phyloP scores from a whole-genome alignment of 2,329 filamentous ascomycete genomes.

The Ramularia collo-cygni region DNA sequence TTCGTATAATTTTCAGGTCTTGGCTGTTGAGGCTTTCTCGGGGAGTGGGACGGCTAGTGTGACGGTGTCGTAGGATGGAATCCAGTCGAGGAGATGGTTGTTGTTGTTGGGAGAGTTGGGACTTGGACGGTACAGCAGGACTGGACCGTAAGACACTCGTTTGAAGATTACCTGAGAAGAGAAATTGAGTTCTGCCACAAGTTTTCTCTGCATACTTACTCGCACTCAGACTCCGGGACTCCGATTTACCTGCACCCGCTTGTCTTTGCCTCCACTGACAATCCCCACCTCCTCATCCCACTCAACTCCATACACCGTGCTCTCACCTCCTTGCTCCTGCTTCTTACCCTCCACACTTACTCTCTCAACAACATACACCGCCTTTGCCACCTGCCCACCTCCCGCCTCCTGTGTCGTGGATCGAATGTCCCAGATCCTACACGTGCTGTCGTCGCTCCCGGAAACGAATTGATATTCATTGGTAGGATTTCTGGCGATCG shows the following conservation, averaged over 20 bases:
- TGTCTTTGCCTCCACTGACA: slow-evolving; percentile 87
- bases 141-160: no score
- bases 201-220: no score
- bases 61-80: no score
- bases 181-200: no score
- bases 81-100: no score
- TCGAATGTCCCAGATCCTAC: slow-evolving; percentile 87
- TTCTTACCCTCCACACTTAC: slow-evolving; percentile 59
- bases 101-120: no score
- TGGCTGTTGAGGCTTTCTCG: slow-evolving; percentile 13
- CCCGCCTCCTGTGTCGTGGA: slow-evolving; percentile 48
- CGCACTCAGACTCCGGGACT: slow-evolving; percentile 26
- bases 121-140: no score
- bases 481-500: slow-evolving; percentile 53
- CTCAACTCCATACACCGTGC: slow-evolving; percentile 80
- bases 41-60: no score
- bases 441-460: slow-evolving; percentile 87
- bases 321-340: slow-evolving; percentile 65
- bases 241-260: slow-evolving; percentile 84
- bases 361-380: slow-evolving; percentile 68
- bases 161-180: no score
- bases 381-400: slow-evolving; percentile 54
- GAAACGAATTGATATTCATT: slow-evolving; percentile 72
- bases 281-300: slow-evolving; percentile 88
- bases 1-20: slow-evolving; percentile 11